Evolutionary conservation across 257 asterid genomes (phyloP).

Genomic region (Euphrasia confusa): DNA sequence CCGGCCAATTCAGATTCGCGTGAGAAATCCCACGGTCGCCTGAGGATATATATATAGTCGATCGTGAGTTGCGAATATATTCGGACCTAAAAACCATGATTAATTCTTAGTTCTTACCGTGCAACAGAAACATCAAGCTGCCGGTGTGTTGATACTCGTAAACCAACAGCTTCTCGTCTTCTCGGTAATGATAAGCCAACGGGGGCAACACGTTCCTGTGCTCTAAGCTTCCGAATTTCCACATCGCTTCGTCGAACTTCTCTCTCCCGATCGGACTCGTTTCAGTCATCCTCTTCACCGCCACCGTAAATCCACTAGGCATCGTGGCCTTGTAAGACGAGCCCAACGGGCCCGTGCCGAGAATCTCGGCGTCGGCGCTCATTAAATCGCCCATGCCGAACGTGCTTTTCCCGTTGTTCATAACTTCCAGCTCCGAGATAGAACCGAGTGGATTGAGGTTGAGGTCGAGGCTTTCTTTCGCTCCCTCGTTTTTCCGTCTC

Average conservation of each 20-base stretch:
- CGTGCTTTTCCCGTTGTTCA: slow-evolving; percentile 51
- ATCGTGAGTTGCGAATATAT: too few relatives aligned
- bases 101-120: too few relatives aligned
- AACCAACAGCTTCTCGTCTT: slow-evolving; percentile 72
- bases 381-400: slow-evolving; percentile 66
- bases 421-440: slow-evolving; percentile 35
- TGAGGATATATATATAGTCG: too few relatives aligned
- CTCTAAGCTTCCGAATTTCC: slow-evolving; percentile 49
- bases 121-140: slow-evolving; percentile 51
- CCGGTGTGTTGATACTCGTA: slow-evolving; percentile 51
- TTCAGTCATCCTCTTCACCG: slow-evolving; percentile 71
- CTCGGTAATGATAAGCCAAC: slow-evolving; percentile 65
- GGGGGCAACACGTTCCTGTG: slow-evolving; percentile 63
- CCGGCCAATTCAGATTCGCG: slow-evolving; percentile 55
- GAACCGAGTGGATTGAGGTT: neutral
- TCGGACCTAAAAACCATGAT: too few relatives aligned
- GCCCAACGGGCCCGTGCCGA: slow-evolving; percentile 55
- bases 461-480: too few relatives aligned
- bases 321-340: slow-evolving; percentile 65
- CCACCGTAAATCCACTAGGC: slow-evolving; percentile 52
- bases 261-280: slow-evolving; percentile 43
- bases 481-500: slow-evolving; percentile 20
- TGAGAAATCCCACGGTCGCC: slow-evolving; percentile 55
- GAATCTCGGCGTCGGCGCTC: slow-evolving; percentile 78
- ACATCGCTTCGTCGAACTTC: slow-evolving; percentile 55